These are phyloP conservation scores for Saccharomyces hybrid DNA, from an alignment of 1,139 yeast species.

Conservation along the genomic window DNA sequence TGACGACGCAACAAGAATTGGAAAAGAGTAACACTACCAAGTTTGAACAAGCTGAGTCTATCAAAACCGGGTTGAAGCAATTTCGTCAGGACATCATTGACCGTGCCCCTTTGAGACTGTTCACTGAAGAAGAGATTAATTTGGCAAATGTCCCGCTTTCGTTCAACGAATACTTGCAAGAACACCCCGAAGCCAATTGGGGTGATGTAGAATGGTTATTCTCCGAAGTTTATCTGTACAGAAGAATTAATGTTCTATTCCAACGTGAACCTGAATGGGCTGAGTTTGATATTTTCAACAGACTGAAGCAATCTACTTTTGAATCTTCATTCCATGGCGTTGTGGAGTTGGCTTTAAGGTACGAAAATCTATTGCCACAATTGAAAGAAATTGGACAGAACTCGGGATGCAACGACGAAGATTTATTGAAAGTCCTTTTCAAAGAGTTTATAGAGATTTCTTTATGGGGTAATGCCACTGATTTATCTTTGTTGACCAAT, in stretches of 20 bases:
- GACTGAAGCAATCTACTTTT: constrained; percentile 67
- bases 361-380: constrained; percentile 40
- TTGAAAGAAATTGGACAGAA: constrained; percentile 10
- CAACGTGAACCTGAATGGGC: constrained; percentile 37
- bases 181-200: constrained; percentile 43
- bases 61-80: constrained; percentile 26
- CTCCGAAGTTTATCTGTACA: constrained; percentile 78
- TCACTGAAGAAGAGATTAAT: constrained; percentile 38
- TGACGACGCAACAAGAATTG: constrained; percentile 28
- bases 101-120: constrained; percentile 35
- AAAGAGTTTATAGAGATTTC: constrained; percentile 82
- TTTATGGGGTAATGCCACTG: constrained; percentile 98
- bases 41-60: constrained; percentile 7
- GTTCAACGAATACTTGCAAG: constrained; percentile 43
- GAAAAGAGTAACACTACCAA: constrained; percentile 15
- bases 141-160: constrained; percentile 41
- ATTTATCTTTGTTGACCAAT: constrained; percentile 78
- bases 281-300: constrained; percentile 55
- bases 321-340: constrained; percentile 71
- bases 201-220: constrained; percentile 87
- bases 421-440: constrained; percentile 50
- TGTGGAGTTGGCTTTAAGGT: constrained; percentile 70
- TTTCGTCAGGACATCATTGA: constrained; percentile 33
- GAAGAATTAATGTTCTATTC: constrained; percentile 49
- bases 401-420: constrained; percentile 33